Base-by-base conservation (phyloP, 345 rosid genomes). In the Acer yangbiense region DNA sequence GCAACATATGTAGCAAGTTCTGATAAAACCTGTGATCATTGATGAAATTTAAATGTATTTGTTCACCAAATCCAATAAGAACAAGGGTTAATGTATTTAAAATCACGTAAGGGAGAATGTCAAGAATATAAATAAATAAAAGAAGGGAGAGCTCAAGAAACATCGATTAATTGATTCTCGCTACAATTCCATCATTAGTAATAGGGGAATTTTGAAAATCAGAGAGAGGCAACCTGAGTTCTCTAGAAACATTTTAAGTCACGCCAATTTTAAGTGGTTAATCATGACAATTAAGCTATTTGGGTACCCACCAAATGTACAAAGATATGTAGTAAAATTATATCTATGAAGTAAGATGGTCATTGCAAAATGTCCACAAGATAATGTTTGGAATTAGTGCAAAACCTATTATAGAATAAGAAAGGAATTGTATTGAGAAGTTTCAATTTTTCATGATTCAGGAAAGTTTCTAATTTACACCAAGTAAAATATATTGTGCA, bases 1-100 rank as follows among this genome's bases (percentile, higher is more conserved):
- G 74, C 64, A 72, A 90, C 87, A 79, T 72, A 93, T 29, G 96
- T 92, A 41, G 85, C 81, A 70, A 91, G 88, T 70, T 93, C 96
- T 6, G 81, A 66, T 46, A 91, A 61, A 60, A 90, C 93, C 91
- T 89, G 82, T 8, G 68, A 81, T 67, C 73, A 64, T 43, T 20
- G 21, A 62, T n/a, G 46, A 77, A 50, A 23, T 7, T 71, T 66
- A 67, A 70, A 35, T 68, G 74, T 61, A 55, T 21, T 12, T 61
- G 46, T 17, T 62, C 32, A 5, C 21, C 69, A 43, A 9, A 29
- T 18, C 21, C 52, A 72, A 32, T 46, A 16, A 69, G 35, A 68
- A 48, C 20, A 54, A 75, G 63, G 55, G 63, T 55, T 35, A 46
- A 25, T 29, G 23, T 65, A n/a, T 21, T 55, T 60, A 76, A 14